Evolutionary conservation across 2,329 filamentous ascomycete species (phyloP), one percentile per base, ranked within the genome.

Genomic region (Xylariaceae sp.): DNA sequence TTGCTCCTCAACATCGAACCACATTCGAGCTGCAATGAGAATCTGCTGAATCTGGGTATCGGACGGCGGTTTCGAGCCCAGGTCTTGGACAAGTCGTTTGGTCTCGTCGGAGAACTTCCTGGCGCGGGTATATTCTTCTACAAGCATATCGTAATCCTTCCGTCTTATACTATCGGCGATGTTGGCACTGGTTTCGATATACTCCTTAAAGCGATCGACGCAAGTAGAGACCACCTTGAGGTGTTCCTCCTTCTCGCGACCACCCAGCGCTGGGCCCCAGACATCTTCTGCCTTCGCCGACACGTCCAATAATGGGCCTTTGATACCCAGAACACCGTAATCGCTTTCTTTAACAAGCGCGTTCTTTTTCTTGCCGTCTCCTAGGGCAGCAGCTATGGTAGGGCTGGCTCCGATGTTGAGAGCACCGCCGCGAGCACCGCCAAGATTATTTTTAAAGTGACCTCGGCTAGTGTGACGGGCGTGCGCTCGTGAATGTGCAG

Each of bases 241-340:
- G 62, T 88, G 88, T 70, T 92, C 89, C 70, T 97, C 94, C 70
- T 93, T 92, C 68, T 97, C 92, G 34, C 90, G 86, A 2, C 94
- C 94, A 53, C 92, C 91, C 44, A 99, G 75, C 1, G 94, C 93
- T 1, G 94, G 94, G 0, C 94, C 94, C 92, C 95, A 99, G 7
- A 99, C 89, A 69, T 99, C 94, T 73, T 97, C 92, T 0, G 93
- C 94, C 74, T 97, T 97, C 62, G 92, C 89, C 0, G 90, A 91
- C 9, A 95, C 90, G 68, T 97, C 94, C 8, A 94, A 80, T 57
- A 99, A 78, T 15, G 94, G 93, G 1, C 81, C 83, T 71, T 96
- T 95, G 74, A 99, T 96, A 9, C 91, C 92, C 70, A 88, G 79
- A 6, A 95, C 87, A 55, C 92, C 92, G 70, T 92, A 96, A 69